Evolutionary conservation across 2,329 filamentous ascomycete species (phyloP), one percentile per base, ranked within the genome.

Genomic region (Dichotomopilus funicola): DNA sequence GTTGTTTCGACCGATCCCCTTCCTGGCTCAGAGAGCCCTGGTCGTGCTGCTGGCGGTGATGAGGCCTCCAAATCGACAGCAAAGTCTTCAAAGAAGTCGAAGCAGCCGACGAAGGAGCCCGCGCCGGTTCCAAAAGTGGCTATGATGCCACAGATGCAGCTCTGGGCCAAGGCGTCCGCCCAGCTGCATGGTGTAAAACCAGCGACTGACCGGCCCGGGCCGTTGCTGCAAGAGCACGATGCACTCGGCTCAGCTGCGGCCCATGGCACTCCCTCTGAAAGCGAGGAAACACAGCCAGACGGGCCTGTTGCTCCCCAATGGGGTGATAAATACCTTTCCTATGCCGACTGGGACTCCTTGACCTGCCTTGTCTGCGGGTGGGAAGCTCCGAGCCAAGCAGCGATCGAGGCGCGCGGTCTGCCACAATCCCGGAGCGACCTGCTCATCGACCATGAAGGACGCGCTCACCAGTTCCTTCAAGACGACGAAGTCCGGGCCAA

Each of bases 91-190:
- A 83, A 81, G 70, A 82, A 82, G 64, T 71, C 78, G 51, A 85
- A 83, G 19, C 19, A 27, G 64, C 73, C 72, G 49, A 71, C 76
- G 62, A 84, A 84, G 63, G 76, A 76, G 4, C 35, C 59, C 13
- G 53, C 53, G 2, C 79, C 76, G 5, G 65, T 59, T 44, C 64
- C 65, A 45, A 75, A 74, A 58, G 76, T 85, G 49, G 79, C 82
- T 3, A 76, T 77, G 74, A 74, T 70, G n/a, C 81, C 83, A 1
- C 83, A 88, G 68, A 73, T 88, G 46, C 82, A 87, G 67, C 86
- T 86, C 67, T 88, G 85, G 85, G 81, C 82, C 49, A 82, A 87
- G 64, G 82, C 85, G 49, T 83, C 87, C 64, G 84, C 83, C 1
- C 84, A 88, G 63, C 72, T 88, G 31, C 82, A 86, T 63, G 79